Evolutionary conservation across 169 alveolate genomes (phyloP).

Genomic region (Plasmodium gaboni): DNA sequence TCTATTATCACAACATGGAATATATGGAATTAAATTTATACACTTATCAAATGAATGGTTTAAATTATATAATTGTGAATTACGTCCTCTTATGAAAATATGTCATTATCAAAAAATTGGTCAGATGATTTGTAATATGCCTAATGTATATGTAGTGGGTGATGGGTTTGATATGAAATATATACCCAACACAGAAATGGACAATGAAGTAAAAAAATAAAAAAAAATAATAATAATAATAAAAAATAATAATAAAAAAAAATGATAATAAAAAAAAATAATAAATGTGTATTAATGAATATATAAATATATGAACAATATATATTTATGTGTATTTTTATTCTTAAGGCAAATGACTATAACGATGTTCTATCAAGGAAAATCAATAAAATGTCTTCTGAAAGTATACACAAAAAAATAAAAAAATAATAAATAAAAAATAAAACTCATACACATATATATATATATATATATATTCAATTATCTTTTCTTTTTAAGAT

Average conservation of each 20-base stretch:
- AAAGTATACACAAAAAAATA: constrained; percentile 16
- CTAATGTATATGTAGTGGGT: constrained; percentile 51
- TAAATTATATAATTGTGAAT: constrained; percentile 62
- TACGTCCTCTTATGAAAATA: constrained; percentile 65
- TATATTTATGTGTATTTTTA: constrained; percentile 1
- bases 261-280: not conserved
- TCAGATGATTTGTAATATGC: constrained; percentile 42
- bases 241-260: not conserved
- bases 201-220: constrained; percentile 6
- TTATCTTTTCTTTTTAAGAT: not conserved
- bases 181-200: constrained; percentile 41
- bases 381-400: constrained; percentile 10
- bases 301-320: not conserved
- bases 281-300: too few species aligned
- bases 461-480: not conserved
- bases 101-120: constrained; percentile 53
- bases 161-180: constrained; percentile 74
- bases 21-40: constrained; percentile 68
- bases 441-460: not conserved
- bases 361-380: not conserved
- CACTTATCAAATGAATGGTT: constrained; percentile 69
- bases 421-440: too few species aligned
- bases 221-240: not conserved
- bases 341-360: constrained; percentile 11
- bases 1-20: constrained; percentile 61